These are phyloP conservation scores for Gracilaria gracilis DNA, from an alignment of 23 red algal species.

Conservation along the genomic window DNA sequence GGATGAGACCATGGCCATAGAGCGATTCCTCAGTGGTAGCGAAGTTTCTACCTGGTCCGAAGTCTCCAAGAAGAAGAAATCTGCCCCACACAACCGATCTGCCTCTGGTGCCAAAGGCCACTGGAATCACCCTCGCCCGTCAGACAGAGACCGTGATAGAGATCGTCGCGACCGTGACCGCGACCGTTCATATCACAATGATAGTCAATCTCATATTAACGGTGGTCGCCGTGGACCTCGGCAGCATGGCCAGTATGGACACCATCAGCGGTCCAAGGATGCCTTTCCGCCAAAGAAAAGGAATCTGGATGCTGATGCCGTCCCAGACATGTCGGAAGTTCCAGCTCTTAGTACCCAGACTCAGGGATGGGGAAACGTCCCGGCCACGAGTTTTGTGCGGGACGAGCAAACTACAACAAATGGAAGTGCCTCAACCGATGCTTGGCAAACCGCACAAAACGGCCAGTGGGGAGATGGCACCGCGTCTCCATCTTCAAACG, in stretches of 20 bases:
- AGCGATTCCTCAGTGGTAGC: conserved; percentile 64
- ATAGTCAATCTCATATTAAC: conserved; percentile 16
- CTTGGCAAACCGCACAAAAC: neutral
- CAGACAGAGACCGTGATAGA: conserved; percentile 46
- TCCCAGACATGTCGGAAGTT: neutral
- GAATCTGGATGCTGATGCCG: neutral
- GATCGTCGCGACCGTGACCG: conserved; percentile 65
- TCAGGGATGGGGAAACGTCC: neutral
- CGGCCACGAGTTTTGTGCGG: neutral
- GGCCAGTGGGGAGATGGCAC: neutral
- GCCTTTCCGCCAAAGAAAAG: conserved; percentile 14
- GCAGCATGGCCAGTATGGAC: conserved; percentile 15
- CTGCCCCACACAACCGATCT: conserved; percentile 20
- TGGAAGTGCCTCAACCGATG: neutral
- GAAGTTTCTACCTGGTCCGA: conserved; percentile 63
- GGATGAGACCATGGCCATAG: conserved; percentile 74
- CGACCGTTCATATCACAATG: conserved; percentile 17
- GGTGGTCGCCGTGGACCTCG: conserved; percentile 48
- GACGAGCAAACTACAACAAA: neutral
- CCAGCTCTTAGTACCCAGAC: neutral
- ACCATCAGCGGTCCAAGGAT: conserved; percentile 25
- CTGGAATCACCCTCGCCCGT: conserved; percentile 1
- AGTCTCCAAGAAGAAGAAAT: conserved; percentile 77
- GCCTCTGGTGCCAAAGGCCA: conserved; percentile 17
- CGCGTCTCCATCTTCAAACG: neutral